Percentiles rank a stretch among this genome's conserved stretches.
phyloP scores from a whole-genome alignment of 1,284 basidiomycete species.

The Waitea zeae region DNA sequence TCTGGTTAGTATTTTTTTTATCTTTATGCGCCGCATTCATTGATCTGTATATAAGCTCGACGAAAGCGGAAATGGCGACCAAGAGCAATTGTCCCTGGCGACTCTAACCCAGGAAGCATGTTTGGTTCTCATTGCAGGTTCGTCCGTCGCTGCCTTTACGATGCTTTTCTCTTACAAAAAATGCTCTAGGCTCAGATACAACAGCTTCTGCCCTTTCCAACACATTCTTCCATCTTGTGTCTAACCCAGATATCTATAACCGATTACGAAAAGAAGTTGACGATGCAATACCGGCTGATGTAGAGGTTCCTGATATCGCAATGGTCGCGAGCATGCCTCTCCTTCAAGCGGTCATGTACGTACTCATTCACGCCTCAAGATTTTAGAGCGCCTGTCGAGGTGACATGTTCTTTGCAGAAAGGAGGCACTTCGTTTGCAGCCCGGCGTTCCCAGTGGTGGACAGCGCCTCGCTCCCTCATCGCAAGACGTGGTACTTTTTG shows the following conservation, averaged over 20 bases:
- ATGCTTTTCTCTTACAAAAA: no score
- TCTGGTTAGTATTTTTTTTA: conserved; percentile 9
- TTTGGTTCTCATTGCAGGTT: conserved; percentile 10
- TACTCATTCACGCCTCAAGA: no score
- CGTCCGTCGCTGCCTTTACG: not conserved
- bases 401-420: conserved; percentile 6
- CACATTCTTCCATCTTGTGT: conserved; percentile 5
- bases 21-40: not conserved
- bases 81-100: conserved; percentile 2
- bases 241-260: conserved; percentile 9
- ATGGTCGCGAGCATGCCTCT: conserved; percentile 15
- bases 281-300: conserved; percentile 8
- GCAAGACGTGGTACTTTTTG: not conserved
- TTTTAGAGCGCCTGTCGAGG: not conserved
- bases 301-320: conserved; percentile 12
- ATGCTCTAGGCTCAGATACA: conserved; percentile 14
- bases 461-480: not conserved
- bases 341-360: conserved; percentile 20
- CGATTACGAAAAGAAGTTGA: conserved; percentile 14
- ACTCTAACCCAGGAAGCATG: conserved; percentile 4
- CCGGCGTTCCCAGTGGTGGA: conserved; percentile 8
- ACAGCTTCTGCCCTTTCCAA: conserved; percentile 7
- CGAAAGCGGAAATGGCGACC: conserved; percentile 4
- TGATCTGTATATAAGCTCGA: conserved; percentile 4
- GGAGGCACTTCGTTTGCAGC: conserved; percentile 9